phyloP scores from a whole-genome alignment of 805 yeast genomes.

The Dipodascus albidus region DNA sequence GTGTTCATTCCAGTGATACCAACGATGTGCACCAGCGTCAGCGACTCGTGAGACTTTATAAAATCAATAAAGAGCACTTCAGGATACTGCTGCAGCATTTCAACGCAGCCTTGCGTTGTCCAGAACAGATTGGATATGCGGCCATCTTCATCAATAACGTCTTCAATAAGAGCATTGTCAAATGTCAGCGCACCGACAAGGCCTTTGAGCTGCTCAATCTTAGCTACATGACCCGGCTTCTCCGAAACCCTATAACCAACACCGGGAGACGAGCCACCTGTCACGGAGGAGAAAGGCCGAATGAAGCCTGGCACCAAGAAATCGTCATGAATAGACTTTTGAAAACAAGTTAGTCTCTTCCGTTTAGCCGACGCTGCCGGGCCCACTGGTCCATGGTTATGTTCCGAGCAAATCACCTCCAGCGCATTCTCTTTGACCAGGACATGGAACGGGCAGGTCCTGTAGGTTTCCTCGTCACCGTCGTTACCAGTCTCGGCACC shows the following conservation, averaged over 20 bases:
- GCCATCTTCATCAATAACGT: neutral
- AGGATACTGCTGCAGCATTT: neutral
- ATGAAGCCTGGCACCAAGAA: neutral
- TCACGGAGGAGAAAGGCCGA: neutral
- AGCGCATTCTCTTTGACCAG: neutral
- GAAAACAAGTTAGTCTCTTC: neutral
- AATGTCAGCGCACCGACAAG: neutral
- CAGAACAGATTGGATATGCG: neutral
- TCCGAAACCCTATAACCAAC: neutral
- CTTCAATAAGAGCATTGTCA: neutral
- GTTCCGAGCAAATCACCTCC: neutral
- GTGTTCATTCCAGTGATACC: neutral
- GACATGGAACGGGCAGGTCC: neutral
- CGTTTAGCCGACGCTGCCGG: neutral
- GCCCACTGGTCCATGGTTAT: neutral
- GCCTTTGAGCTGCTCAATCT: neutral
- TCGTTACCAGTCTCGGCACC: neutral
- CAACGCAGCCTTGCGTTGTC: neutral
- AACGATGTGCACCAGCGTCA: neutral
- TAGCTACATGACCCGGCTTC: neutral
- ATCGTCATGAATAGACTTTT: constrained; percentile 1
- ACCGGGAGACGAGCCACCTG: neutral
- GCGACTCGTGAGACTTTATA: neutral
- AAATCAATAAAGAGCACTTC: neutral
- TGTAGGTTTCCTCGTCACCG: neutral